Evolutionary conservation across 1,139 yeast genomes (phyloP), one percentile per base, ranked within the genome.

Genomic region (Sugiyamaella xylanicola): DNA sequence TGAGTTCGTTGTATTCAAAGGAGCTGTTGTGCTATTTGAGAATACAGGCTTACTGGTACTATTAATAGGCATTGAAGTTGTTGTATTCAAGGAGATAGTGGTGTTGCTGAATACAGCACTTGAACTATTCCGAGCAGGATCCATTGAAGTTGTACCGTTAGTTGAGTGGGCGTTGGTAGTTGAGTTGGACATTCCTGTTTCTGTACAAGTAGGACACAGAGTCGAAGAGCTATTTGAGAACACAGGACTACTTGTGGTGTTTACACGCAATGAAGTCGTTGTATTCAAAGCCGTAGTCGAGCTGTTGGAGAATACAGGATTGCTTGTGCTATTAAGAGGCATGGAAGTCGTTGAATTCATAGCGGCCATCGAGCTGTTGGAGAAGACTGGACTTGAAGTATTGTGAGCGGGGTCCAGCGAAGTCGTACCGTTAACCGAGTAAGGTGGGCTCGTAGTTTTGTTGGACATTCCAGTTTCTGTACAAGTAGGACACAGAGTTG

Each of bases 21-120:
- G 13, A 7, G 43, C 20, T 20, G 55, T 51, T 20, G 48, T 19
- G 9, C 49, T 51, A 19, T 47, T 50, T 9, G 51, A 25, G 20
- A 48, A 35, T 16, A 42, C 47, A 15, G 40, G 32, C 7, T 27
- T 44, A 15, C 37, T 25, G 25, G 47, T 45, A 19, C 15, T 32
- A n/a, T 32, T 32, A 8, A 32, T 15, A 32, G 8, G 37, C 13
- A n/a, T 15, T n/a, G 37, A 32, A 11, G 37, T 32, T 4, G 36
- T 45, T 5, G 51, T 44, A 32, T 19, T 36, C 32, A 32, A 19
- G 2, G 48, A 25, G 13, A 19, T 19, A 29, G 55, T 20, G n/a
- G 51, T 16, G 21, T 15, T 16, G 17, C 21, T 22, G 45, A 32
- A 2, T n/a, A 45, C 32, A 1, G 56, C 9, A 1, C 51, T 39